These are phyloP conservation scores for Sporothrix euskadiensis DNA, from an alignment of 2,329 filamentous ascomycete species.

Conservation along the genomic window DNA sequence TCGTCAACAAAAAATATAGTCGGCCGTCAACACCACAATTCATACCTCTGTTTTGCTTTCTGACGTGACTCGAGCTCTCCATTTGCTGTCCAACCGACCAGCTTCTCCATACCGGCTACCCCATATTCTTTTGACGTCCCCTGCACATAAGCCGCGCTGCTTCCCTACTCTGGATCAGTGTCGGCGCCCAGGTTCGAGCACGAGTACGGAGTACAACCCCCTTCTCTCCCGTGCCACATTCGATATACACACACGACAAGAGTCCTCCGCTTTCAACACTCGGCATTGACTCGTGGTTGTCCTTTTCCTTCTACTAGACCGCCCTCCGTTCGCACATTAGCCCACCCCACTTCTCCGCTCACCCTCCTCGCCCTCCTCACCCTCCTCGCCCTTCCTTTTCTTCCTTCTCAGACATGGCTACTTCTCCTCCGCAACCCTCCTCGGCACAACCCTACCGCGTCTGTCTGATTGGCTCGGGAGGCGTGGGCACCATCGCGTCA, in stretches of 20 bases:
- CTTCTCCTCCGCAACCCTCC: slow-evolving; percentile 2
- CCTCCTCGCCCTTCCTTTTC: not conserved
- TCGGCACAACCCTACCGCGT: slow-evolving; percentile 21
- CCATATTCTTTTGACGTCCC: not conserved
- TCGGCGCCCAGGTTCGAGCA: not conserved
- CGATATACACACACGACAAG: not conserved
- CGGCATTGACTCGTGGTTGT: not conserved
- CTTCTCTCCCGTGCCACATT: too few relatives aligned
- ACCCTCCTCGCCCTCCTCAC: not conserved
- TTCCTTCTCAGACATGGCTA: slow-evolving; percentile 27
- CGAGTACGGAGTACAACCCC: not conserved
- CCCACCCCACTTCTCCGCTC: slow-evolving; percentile 11
- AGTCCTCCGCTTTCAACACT: not conserved
- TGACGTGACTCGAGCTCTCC: too few relatives aligned
- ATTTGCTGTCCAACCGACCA: not conserved
- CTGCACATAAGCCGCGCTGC: slow-evolving; percentile 13
- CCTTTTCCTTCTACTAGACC: not conserved
- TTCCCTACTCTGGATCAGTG: not conserved
- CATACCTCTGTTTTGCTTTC: not conserved
- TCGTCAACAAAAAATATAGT: not conserved
- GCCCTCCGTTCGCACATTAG: not conserved
- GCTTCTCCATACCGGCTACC: not conserved
- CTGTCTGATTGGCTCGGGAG: slow-evolving; percentile 30
- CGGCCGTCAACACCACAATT: not conserved
- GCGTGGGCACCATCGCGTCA: slow-evolving; percentile 32